Base-by-base conservation (phyloP, 805 yeast genomes). In the Metschnikowia arizonensis region DNA sequence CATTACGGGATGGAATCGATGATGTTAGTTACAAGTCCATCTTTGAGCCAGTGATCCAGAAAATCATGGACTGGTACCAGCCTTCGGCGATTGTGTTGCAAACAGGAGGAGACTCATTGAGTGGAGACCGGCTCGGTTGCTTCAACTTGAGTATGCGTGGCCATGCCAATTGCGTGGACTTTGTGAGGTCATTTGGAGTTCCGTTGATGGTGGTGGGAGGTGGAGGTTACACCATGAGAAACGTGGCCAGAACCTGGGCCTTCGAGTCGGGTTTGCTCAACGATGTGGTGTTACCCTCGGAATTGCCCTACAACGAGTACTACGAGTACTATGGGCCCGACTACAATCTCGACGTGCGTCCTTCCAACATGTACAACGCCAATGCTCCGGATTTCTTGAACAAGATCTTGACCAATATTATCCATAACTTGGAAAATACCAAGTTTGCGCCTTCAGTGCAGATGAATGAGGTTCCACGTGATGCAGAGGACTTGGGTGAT, bases 261-360 rank as follows among this genome's bases (percentile, higher is more conserved):
- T 90, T 76, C 60, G 99, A 93, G 66, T 83, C 97, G 0, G 91
- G 97, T 29, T 74, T 93, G 23, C 75, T 91, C 60, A 83, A 93
- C 53, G 84, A 87, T 55, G 88, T 84, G 11, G 75, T 83, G 39
- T 69, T 91, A 56, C 86, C 88, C 21, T 67, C 83, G n/a, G 83
- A 80, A 55, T 68, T 90, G 52, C 97, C 97, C 3, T 90, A 88
- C 73, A 90, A 91, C 64, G 98, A 91, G 64, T 91, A 91, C 69
- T 91, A 88, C 68, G 98, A 91, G 68, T 91, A 91, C 70, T 91
- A 85, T 65, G 98, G 97, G 0, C 99, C 99, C 2, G 97, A 91
- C 68, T 91, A 91, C 66, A 84, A 88, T 64, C 76, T 91, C 49
- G 97, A 91, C 61, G 99, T 91, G 40, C 77, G 97, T 53, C 95